Evolutionary conservation across 2,329 filamentous ascomycete genomes (phyloP), one percentile per base, ranked within the genome.

Genomic region (Fusarium ramigenum): DNA sequence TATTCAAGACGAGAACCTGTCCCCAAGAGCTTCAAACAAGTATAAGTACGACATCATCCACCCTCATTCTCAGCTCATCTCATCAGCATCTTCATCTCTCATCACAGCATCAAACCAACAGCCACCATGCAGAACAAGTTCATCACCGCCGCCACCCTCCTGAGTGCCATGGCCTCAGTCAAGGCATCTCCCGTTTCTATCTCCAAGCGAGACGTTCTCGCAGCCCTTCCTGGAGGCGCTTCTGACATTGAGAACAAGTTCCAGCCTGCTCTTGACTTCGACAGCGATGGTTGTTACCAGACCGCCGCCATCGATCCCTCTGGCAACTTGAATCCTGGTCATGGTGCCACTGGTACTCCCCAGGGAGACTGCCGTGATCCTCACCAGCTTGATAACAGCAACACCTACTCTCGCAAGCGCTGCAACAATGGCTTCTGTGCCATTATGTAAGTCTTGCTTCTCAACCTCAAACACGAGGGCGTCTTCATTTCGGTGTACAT

Each of bases 201-300:
- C 7, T 42, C 69, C 25, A 67, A 76, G 66, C 66, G 77, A 50
- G 76, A 80, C 34, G 73, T 80, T 37, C 67, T 80, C 47, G 70
- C 75, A 2, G 77, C 81, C 12, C 76, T 84, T 3, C 80, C 80
- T 1, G 71, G 79, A 34, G 66, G 69, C n/a, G 82, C 82, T 9
- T 77, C 79, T 9, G 78, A 78, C 16, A 61, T 75, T 34, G 82
- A 83, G 63, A 75, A 80, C 42, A 77, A 77, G 59, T 82, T 78
- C 68, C 83, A 84, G 69, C 83, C 83, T 14, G 64, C 77, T 14
- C 75, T 83, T 7, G 83, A 84, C 75, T 84, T 83, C 62, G 83
- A 84, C 71, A 76, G 70, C 2, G 82, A 84, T 49, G 79, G 83
- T 14, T 84, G 83, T 73, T 85, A 86, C 76, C 84, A 86, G 70